These are phyloP conservation scores for Tetrastigma voinierianum DNA, from an alignment of 164 flowering plant genomes.

Conservation along the genomic window DNA sequence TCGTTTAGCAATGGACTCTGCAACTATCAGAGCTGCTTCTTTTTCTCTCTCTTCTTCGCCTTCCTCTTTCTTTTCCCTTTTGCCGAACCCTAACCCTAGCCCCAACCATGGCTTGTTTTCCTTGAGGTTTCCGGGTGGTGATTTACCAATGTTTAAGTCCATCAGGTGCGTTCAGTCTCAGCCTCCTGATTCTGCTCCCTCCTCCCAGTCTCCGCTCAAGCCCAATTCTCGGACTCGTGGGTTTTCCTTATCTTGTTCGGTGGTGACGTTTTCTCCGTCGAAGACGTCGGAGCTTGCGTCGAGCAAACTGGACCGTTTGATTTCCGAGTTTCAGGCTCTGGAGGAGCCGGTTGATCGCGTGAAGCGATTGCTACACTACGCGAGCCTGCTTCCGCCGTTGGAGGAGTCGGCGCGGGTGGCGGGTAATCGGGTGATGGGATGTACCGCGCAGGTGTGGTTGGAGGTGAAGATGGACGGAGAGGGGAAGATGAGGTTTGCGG, in stretches of 20 bases:
- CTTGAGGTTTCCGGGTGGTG: not conserved
- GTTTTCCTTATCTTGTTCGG: conserved; percentile 31
- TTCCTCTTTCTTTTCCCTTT: conserved; percentile 12
- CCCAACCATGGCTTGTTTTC: not conserved
- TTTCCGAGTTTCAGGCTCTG: conserved; percentile 59
- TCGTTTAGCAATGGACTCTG: conserved; percentile 47
- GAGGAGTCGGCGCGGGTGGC: conserved; percentile 39
- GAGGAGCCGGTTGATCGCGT: conserved; percentile 74
- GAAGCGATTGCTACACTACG: conserved; percentile 63
- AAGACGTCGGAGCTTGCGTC: conserved; percentile 24
- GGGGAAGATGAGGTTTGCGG: conserved; percentile 57
- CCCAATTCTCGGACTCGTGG: conserved; percentile 12
- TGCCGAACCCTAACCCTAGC: conserved; percentile 18
- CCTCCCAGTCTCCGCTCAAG: not conserved
- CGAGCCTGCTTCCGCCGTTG: conserved; percentile 43
- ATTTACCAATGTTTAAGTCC: not conserved
- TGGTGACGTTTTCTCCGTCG: conserved; percentile 27
- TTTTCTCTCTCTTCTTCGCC: conserved; percentile 20
- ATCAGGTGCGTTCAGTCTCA: conserved; percentile 25
- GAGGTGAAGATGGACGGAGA: conserved; percentile 44
- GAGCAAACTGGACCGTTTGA: conserved; percentile 33
- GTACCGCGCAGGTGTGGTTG: conserved; percentile 34
- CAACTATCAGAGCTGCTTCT: conserved; percentile 25
- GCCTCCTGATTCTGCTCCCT: conserved; percentile 8
- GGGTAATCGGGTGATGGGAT: conserved; percentile 82